A percentile compares a stretch with the other conserved stretches of the same genome.
These are phyloP conservation scores for Teunomyces barrocoloradensis DNA, from an alignment of 805 yeast species.

Conservation along the genomic window DNA sequence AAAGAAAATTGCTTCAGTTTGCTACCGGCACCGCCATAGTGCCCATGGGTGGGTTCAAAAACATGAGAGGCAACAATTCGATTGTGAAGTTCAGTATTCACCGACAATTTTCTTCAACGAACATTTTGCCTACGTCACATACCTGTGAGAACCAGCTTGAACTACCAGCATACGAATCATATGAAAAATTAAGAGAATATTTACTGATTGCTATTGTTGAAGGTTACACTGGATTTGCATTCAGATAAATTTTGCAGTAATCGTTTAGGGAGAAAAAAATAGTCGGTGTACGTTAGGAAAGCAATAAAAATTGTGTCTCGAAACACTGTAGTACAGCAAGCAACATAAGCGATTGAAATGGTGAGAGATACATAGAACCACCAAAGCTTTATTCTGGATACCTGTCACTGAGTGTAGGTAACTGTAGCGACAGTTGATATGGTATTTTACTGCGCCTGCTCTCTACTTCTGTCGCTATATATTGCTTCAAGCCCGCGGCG, in stretches of 20 bases:
- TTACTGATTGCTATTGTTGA: slow-evolving; percentile 83
- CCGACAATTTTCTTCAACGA: slow-evolving; percentile 80
- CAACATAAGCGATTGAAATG: too few relatives aligned
- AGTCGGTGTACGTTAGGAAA: too few relatives aligned
- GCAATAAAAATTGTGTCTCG: too few relatives aligned
- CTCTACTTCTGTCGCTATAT: too few relatives aligned
- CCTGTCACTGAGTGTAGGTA: too few relatives aligned
- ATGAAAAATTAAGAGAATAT: slow-evolving; percentile 79
- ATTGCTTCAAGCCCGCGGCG: too few relatives aligned
- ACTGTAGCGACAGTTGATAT: too few relatives aligned
- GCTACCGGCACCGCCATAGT: slow-evolving; percentile 97
- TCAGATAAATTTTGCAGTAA: slow-evolving; percentile 42
- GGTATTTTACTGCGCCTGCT: too few relatives aligned
- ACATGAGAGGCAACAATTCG: slow-evolving; percentile 78
- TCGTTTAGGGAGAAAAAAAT: too few relatives aligned
- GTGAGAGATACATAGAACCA: too few relatives aligned
- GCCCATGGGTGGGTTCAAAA: slow-evolving; percentile 91
- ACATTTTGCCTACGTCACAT: slow-evolving; percentile 90
- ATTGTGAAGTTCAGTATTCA: slow-evolving; percentile 85
- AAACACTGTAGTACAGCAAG: too few relatives aligned
- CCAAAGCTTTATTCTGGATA: too few relatives aligned
- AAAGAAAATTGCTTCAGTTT: slow-evolving; percentile 90
- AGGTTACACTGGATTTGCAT: slow-evolving; percentile 95
- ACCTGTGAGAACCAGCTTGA: slow-evolving; percentile 96
- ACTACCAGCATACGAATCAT: slow-evolving; percentile 86